Evolutionary conservation across 1,139 yeast species (phyloP), one percentile per base, ranked within the genome.

Genomic region (Wickerhamomyces sp.): DNA sequence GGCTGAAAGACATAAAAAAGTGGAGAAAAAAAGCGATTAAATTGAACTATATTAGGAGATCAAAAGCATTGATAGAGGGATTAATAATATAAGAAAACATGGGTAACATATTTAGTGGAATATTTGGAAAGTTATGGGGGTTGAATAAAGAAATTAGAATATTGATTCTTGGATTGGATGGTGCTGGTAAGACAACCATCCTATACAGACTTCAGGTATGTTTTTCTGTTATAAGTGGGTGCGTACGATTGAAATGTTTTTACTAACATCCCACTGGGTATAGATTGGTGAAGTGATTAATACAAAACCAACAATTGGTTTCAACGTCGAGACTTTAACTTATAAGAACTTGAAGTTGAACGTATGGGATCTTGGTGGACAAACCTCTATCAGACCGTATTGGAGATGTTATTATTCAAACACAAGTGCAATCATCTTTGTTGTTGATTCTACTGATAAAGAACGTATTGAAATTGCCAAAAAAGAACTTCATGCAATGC

Each of bases 361-460:
- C 64, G 84, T 80, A 37, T 79, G 85, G 85, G 99, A 93, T 71
- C 76, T 93, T 54, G 99, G 99, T 50, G 99, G 99, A 1, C 99
- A 93, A 66, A 91, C 98, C 2, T 84, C 95, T 27, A 93, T 93
- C 57, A 77, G 99, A 58, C 98, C 99, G 2, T 93, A 93, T 68
- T 93, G 99, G 99, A 76, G 99, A 59, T 93, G 98, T 65, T 93
- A 93, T 67, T 93, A 93, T 65, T 88, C 95, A 47, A 89, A 90
- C 62, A 91, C 99, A 0, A 95, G 96, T 13, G 98, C 98, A 0
- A 96, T 79, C 33, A 91, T 93, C 57, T 93, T 93, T 61, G 99
- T 93, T 51, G 97, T 93, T 43, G 99, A 93, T 64, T 89, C 97
- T 7, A 93, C 98, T 4, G 99, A 93, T 69, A 85, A 85, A 61